Evolutionary conservation across 1,284 basidiomycete species (phyloP).

Genomic region (Boletus calvinii): DNA sequence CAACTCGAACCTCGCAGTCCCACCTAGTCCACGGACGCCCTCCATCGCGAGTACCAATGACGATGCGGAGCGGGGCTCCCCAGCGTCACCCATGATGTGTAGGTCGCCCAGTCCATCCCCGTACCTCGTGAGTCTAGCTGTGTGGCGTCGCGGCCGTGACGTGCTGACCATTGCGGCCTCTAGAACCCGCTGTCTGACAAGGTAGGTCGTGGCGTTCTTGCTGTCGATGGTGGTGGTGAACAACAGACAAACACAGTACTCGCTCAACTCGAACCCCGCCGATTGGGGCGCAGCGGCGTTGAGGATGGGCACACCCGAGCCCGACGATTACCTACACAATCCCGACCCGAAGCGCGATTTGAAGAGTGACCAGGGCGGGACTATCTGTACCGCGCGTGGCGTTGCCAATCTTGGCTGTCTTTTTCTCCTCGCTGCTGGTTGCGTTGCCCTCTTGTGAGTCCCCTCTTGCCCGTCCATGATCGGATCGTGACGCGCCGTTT

Average conservation of each 20-base stretch:
- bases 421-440: conserved; percentile 35
- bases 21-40: conserved; percentile 21
- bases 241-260: conserved; percentile 21
- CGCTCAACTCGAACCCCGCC: conserved; percentile 32
- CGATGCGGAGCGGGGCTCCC: conserved; percentile 17
- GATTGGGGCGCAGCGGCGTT: conserved; percentile 33
- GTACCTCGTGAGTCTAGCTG: conserved; percentile 22
- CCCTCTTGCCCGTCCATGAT: neutral
- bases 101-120: conserved; percentile 31
- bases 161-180: conserved; percentile 1
- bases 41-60: conserved; percentile 21
- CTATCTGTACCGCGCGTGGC: conserved; percentile 42
- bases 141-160: neutral
- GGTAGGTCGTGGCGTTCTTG: conserved; percentile 10
- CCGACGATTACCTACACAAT: conserved; percentile 34
- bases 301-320: conserved; percentile 25
- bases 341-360: conserved; percentile 36
- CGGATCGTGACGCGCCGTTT: conserved; percentile 5
- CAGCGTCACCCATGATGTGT: conserved; percentile 11
- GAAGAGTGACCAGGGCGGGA: conserved; percentile 39
- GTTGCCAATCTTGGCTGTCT: conserved; percentile 48
- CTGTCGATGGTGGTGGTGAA: neutral
- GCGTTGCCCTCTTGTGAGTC: conserved; percentile 38
- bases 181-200: conserved; percentile 32
- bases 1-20: conserved; percentile 21